Percentiles rank a stretch among this genome's conserved stretches.
These are phyloP conservation scores for Pyrus hybrid DNA, from an alignment of 331 rosid species.

Conservation along the genomic window DNA sequence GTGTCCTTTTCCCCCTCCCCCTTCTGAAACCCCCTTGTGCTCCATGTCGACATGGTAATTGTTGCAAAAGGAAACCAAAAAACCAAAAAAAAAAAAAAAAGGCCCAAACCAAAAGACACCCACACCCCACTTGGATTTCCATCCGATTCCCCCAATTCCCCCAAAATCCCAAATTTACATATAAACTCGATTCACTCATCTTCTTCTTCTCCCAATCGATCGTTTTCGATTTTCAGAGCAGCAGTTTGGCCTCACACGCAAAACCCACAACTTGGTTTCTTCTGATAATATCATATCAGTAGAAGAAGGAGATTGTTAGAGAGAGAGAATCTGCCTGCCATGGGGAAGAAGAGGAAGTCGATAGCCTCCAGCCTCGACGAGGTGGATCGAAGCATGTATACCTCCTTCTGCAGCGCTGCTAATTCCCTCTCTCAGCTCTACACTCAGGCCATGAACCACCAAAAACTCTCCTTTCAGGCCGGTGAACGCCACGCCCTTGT, in stretches of 20 bases:
- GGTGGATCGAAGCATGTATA: slow-evolving; percentile 74
- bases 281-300: neutral
- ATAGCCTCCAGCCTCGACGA: slow-evolving; percentile 45
- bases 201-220: neutral
- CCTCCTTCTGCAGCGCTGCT: slow-evolving; percentile 79
- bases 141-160: neutral
- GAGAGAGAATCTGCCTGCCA: neutral
- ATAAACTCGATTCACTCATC: neutral
- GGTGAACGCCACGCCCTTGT: slow-evolving; percentile 74
- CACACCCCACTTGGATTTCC: neutral
- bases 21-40: neutral
- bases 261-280: neutral
- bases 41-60: neutral
- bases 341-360: slow-evolving; percentile 27
- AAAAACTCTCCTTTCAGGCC: slow-evolving; percentile 72
- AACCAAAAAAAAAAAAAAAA: too few relatives aligned
- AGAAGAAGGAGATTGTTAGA: neutral
- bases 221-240: neutral
- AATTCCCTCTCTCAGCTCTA: slow-evolving; percentile 80
- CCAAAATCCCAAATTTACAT: neutral
- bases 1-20: slow-evolving; percentile 2
- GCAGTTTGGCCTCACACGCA: neutral
- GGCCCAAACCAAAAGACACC: neutral
- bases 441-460: slow-evolving; percentile 70
- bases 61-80: neutral